Conservation (phyloP, 1,284 basidiomycete species). For the Marasmius sp. region DNA sequence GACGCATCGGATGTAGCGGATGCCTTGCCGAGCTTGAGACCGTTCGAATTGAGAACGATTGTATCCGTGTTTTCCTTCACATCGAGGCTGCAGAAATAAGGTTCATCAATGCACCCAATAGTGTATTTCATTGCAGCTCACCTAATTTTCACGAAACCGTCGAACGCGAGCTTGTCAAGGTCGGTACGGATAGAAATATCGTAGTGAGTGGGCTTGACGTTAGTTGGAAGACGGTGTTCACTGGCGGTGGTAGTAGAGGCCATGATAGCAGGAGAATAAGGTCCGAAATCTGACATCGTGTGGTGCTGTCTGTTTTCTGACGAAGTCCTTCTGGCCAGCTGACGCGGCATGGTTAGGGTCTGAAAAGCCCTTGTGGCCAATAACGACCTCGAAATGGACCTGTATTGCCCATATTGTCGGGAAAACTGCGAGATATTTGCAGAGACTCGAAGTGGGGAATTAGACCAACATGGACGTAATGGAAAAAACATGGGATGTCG, state of each 20-base stretch:
- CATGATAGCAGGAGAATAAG: background rate
- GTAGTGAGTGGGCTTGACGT: background rate
- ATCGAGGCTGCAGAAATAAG: conserved; percentile 35
- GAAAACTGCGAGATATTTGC: background rate
- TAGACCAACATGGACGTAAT: background rate
- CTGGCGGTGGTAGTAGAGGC: background rate
- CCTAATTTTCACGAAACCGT: conserved; percentile 50
- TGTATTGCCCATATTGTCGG: background rate
- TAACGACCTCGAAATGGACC: background rate
- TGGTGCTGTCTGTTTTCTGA: background rate
- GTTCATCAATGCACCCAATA: background rate
- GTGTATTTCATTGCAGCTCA: background rate
- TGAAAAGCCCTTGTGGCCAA: background rate
- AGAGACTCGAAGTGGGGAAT: background rate
- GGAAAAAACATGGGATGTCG: background rate
- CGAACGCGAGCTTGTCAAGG: conserved; percentile 79
- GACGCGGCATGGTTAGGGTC: background rate
- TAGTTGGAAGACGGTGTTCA: background rate
- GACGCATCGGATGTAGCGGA: background rate
- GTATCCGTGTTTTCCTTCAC: conserved; percentile 52
- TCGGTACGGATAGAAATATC: conserved; percentile 1
- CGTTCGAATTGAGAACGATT: conserved; percentile 61
- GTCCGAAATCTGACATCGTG: background rate
- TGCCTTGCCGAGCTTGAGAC: conserved; percentile 56
- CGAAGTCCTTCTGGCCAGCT: background rate